phyloP scores from a whole-genome alignment of 305 asterid species.

The Salvia sclarea region DNA sequence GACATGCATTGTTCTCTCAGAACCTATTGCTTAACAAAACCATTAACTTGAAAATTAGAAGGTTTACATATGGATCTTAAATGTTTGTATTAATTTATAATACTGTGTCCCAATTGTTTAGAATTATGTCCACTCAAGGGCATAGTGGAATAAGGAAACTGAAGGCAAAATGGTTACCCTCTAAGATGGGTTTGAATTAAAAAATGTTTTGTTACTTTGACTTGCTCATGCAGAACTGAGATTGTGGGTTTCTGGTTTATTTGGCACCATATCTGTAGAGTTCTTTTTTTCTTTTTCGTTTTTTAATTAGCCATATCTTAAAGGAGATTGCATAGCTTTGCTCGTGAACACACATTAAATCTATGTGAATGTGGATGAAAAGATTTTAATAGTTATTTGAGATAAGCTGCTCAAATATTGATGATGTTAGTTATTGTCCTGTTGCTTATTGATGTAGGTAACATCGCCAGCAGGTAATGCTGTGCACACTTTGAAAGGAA shows the following conservation, averaged over 20 bases:
- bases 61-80: neutral
- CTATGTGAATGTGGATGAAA: neutral
- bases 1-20: neutral
- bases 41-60: neutral
- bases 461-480: constrained; percentile 70
- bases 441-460: constrained; percentile 54
- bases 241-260: neutral
- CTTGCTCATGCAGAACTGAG: neutral
- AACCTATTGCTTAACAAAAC: neutral
- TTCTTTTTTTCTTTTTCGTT: neutral
- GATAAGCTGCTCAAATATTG: constrained; percentile 20
- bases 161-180: neutral
- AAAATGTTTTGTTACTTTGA: constrained; percentile 4
- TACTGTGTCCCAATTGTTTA: neutral
- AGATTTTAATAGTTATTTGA: neutral
- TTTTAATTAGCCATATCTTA: neutral
- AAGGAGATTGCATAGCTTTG: neutral
- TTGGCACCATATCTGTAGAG: neutral
- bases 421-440: constrained; percentile 6
- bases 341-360: neutral
- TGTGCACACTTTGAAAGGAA: constrained; percentile 74
- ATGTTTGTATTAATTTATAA: neutral
- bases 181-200: neutral
- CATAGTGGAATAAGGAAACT: constrained; percentile 1
- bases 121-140: neutral